Conservation (phyloP, 148 eudicot species). For the Rhododendron ovatum region DNA sequence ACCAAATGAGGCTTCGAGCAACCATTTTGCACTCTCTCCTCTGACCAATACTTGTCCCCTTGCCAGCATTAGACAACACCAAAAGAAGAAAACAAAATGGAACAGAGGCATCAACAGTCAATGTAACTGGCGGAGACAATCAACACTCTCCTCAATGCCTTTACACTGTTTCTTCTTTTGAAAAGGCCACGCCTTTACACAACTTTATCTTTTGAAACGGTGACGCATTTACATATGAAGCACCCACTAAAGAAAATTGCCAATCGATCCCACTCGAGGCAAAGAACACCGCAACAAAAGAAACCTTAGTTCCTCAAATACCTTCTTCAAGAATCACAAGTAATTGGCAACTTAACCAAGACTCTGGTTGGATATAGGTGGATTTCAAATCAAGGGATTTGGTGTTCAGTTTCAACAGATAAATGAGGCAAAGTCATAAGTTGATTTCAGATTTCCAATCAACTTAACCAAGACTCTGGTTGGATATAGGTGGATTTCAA, state of each 20-base stretch:
- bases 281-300: background rate
- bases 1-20: background rate
- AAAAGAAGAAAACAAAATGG: background rate
- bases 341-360: background rate
- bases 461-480: background rate
- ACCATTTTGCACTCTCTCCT: background rate
- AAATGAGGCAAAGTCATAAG: background rate
- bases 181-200: background rate
- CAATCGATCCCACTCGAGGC: background rate
- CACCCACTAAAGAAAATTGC: background rate
- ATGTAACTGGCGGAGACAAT: background rate
- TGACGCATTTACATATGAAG: background rate
- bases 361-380: background rate
- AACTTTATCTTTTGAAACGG: background rate
- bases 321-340: background rate
- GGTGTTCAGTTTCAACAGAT: background rate
- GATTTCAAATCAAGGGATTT: background rate
- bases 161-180: background rate
- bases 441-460: background rate
- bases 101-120: background rate
- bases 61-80: background rate
- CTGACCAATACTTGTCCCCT: background rate
- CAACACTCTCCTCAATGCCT: background rate
- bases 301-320: background rate
- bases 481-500: background rate